Conservation (phyloP, 2,329 filamentous ascomycete genomes). For the Camillea tinctor region DNA sequence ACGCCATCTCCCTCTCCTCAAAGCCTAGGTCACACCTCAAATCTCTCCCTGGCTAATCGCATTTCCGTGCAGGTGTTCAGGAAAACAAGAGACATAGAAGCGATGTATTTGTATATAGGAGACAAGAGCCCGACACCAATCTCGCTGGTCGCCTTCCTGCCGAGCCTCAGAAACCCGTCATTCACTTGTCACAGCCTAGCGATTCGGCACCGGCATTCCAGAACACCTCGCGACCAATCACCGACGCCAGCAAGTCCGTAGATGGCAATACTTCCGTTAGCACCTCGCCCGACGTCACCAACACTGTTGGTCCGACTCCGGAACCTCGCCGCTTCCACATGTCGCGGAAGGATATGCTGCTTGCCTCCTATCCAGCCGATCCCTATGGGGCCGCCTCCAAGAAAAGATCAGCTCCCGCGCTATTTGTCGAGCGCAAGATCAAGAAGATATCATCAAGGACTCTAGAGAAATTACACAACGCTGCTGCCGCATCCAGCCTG, state of each 20-base stretch:
- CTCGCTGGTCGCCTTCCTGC: conserved; percentile 25
- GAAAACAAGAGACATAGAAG: conserved; percentile 53
- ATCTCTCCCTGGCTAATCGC: conserved; percentile 9
- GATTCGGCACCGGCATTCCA: conserved; percentile 32
- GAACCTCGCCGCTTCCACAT: conserved; percentile 57
- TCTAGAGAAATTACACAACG: conserved; percentile 20
- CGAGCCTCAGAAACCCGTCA: conserved; percentile 38
- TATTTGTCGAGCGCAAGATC: conserved; percentile 56
- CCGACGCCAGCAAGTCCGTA: conserved; percentile 2
- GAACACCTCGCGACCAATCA: conserved; percentile 18
- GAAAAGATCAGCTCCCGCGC: conserved; percentile 43
- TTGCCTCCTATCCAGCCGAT: conserved; percentile 23
- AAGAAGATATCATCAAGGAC: conserved; percentile 29
- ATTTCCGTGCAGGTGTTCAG: conserved; percentile 47
- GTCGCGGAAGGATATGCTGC: conserved; percentile 45
- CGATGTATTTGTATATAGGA: conserved; percentile 56
- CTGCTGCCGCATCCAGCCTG: conserved; percentile 3
- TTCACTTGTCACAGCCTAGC: conserved; percentile 47
- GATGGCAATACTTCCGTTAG: neutral
- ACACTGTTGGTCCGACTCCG: conserved; percentile 13
- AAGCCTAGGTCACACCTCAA: neutral
- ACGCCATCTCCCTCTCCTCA: conserved; percentile 25
- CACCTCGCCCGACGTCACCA: neutral
- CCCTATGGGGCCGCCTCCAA: conserved; percentile 38
- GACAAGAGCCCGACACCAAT: conserved; percentile 39